Evolutionary conservation across 768 basidiomycete species (phyloP), one percentile per base, ranked within the genome.

Genomic region (Trametes cingulata): DNA sequence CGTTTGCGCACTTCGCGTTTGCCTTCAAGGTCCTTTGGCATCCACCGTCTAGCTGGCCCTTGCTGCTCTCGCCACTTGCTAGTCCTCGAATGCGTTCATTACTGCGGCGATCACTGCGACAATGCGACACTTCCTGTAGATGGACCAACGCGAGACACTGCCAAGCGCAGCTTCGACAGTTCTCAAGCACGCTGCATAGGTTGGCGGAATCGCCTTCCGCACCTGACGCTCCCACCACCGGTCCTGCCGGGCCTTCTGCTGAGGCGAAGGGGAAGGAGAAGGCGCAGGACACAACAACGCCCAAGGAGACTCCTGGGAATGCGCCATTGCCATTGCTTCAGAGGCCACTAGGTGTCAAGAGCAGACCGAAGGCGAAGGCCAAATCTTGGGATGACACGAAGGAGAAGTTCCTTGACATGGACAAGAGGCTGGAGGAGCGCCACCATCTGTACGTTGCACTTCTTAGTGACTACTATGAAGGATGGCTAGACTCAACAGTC

Each of bases 281-380:
- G 22, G 47, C 54, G 5, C 36, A 45, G 4, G 27, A 39, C 6
- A 19, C 41, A 2, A 46, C 39, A 1, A 14, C 35, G 4, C 1
- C 53, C 2, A 40, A 49, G 27, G 10, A 24, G 1, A 20, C 14
- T 2, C 13, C 43, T 8, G 20, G 24, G 15, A 56, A 65, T 15
- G 53, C 53, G 9, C 13, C 19, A 2, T 15, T 78, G n/a, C 61
- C 70, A 14, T 60, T 80, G 29, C 73, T 91, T 27, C 79, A 76
- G 56, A 75, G 90, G 20, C 92, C 95, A 9, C 76, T 95, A 10
- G 95, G 95, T n/a, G 81, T 95, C 36, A 74, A 76, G 41, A 82
- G 88, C 56, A 77, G 80, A 22, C 95, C 93, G 0, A 82, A 80
- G 6, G 84, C 89, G 8, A 71, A 80, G 13, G 69, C 72, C 41